phyloP scores from a whole-genome alignment of 1,284 basidiomycete species.

The Earliella scabrosa region DNA sequence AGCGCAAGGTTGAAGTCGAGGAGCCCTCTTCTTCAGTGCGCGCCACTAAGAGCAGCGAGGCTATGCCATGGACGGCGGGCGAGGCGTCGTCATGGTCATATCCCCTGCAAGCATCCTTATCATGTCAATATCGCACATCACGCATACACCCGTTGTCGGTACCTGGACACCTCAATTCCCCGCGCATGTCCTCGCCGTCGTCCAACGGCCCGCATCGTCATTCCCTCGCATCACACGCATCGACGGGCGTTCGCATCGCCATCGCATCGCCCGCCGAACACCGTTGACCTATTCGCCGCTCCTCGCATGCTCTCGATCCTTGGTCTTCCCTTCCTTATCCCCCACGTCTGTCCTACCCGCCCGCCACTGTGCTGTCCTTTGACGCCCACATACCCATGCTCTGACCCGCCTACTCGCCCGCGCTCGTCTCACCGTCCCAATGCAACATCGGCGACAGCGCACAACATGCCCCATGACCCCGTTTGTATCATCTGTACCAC shows the following conservation, averaged over 20 bases:
- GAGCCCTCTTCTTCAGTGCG: slow-evolving; percentile 49
- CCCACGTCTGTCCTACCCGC: slow-evolving; percentile 14
- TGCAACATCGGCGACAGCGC: slow-evolving; percentile 4
- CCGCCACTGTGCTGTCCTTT: slow-evolving; percentile 10
- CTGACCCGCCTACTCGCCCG: slow-evolving; percentile 18
- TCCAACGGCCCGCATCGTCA: slow-evolving; percentile 5
- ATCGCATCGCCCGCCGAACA: not conserved
- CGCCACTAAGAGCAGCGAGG: slow-evolving; percentile 14
- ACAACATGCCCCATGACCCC: slow-evolving; percentile 21
- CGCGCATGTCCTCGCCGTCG: slow-evolving; percentile 22
- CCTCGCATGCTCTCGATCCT: slow-evolving; percentile 21
- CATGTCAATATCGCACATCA: slow-evolving; percentile 9
- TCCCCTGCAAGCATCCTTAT: slow-evolving; percentile 1
- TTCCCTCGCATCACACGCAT: slow-evolving; percentile 6
- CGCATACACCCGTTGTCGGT: slow-evolving; percentile 24
- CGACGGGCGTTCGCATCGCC: slow-evolving; percentile 4
- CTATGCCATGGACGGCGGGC: slow-evolving; percentile 11
- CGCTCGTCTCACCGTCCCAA: slow-evolving; percentile 2
- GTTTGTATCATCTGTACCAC: slow-evolving; percentile 23
- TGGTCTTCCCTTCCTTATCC: slow-evolving; percentile 6
- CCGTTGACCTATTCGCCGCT: slow-evolving; percentile 18
- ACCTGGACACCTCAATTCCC: slow-evolving; percentile 25
- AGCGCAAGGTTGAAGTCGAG: slow-evolving; percentile 48
- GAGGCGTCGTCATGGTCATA: slow-evolving; percentile 20
- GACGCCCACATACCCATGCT: slow-evolving; percentile 20